Evolutionary conservation across 345 rosid species (phyloP), one percentile per base, ranked within the genome.

Genomic region (Mangifera indica): DNA sequence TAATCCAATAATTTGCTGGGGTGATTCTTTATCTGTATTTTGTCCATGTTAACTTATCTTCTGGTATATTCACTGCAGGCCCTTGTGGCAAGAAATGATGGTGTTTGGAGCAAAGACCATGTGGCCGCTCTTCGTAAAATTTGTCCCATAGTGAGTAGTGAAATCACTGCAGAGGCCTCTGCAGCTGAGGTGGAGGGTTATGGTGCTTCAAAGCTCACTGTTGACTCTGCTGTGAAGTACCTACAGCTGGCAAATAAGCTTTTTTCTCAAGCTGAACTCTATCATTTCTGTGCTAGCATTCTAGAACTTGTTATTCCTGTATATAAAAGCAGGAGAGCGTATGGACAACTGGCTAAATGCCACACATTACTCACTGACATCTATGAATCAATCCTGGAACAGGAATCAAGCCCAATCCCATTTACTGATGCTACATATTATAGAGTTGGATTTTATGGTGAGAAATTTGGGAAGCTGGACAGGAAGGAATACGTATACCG

Each of bases 101-200:
- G 99, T 79, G 98, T 95, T 40, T 95, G 99, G 99, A 92, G 96
- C 82, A 91, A 85, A 84, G 99, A 95, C 81, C 98, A 95, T 53
- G 87, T 84, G 42, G 78, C 90, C 66, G 85, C 97, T 71, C 78
- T 95, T 62, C 91, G 93, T 69, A 95, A 92, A 84, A 91, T 92
- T 64, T 95, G 99, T 66, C 99, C 99, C 10, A 88, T 92, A 95
- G 98, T 91, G 66, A 92, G 89, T 81, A 83, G 85, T 51, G 99
- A 95, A 83, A 91, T 95, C 66, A 83, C 88, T 40, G 82, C 93
- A 17, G 98, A 95, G 87, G 94, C 99, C 68, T 89, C 98, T 56
- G 99, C 98, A 7, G 99, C 99, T 11, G 99, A 95, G 83, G 99
- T 95, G 9, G 99, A 95, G 87, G 99, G 99, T 53, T 95, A 95